Evolutionary conservation across 768 basidiomycete species (phyloP).

Genomic region (Tremella fuciformis): DNA sequence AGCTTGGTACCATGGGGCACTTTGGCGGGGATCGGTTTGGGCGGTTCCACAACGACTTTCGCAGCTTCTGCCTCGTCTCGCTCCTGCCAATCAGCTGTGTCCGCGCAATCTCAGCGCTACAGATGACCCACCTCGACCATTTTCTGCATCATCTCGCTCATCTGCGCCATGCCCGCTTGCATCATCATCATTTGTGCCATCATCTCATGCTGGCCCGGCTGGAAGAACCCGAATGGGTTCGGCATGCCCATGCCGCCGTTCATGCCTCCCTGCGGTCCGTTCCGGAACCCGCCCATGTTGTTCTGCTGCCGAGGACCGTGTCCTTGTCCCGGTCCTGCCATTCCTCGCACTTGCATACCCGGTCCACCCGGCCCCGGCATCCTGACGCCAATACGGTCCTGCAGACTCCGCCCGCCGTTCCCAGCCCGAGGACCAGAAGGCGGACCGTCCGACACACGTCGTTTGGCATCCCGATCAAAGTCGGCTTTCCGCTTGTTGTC

Average conservation of each 20-base stretch:
- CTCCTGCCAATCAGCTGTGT: neutral
- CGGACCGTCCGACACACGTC: slow-evolving; percentile 30
- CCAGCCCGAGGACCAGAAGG: slow-evolving; percentile 67
- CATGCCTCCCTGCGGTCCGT: slow-evolving; percentile 14
- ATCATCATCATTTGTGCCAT: slow-evolving; percentile 90
- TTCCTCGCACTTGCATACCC: slow-evolving; percentile 23
- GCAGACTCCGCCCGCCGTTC: slow-evolving; percentile 62
- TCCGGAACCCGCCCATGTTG: slow-evolving; percentile 19
- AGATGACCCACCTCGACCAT: slow-evolving; percentile 35
- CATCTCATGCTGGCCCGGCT: slow-evolving; percentile 59
- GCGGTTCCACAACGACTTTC: slow-evolving; percentile 1
- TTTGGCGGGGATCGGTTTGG: slow-evolving; percentile 32
- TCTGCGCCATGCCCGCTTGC: slow-evolving; percentile 68
- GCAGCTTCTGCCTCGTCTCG: slow-evolving; percentile 25
- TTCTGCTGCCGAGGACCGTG: slow-evolving; percentile 8
- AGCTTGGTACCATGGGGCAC: slow-evolving; percentile 43
- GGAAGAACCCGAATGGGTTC: slow-evolving; percentile 37
- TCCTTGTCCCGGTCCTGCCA: slow-evolving; percentile 13
- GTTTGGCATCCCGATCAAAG: slow-evolving; percentile 29
- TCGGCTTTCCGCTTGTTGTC: slow-evolving; percentile 42
- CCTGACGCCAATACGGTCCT: slow-evolving; percentile 69
- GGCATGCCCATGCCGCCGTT: slow-evolving; percentile 12
- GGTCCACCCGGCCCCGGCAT: slow-evolving; percentile 13
- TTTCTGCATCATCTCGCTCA: slow-evolving; percentile 49
- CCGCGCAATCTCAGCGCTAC: neutral